Percentiles rank a stretch among this genome's conserved stretches.
Evolutionary conservation across 1,284 basidiomycete genomes (phyloP).

Genomic region (Lignosus rhinocerotis): DNA sequence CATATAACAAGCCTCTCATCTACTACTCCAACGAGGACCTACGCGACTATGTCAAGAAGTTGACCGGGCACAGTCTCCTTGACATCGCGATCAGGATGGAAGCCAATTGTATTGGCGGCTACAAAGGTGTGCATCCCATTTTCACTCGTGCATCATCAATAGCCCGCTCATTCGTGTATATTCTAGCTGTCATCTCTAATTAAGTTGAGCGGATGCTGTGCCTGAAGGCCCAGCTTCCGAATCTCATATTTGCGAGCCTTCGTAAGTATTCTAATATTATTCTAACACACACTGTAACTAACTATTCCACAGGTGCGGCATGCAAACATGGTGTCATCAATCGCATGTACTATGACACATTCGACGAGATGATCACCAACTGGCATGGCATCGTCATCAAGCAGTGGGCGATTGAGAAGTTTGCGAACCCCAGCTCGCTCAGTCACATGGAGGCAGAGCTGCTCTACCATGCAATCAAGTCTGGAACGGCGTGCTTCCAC

Average conservation of each 20-base stretch:
- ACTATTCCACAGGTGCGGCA: conserved; percentile 7
- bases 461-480: conserved; percentile 15
- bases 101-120: conserved; percentile 15
- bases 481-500: conserved; percentile 15
- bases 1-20: conserved; percentile 14
- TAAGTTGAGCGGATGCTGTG: too few species aligned
- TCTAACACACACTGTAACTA: too few species aligned
- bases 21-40: conserved; percentile 10
- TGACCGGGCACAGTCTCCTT: not conserved
- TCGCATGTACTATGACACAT: conserved; percentile 27
- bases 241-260: not conserved
- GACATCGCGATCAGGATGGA: conserved; percentile 15
- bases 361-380: conserved; percentile 27
- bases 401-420: conserved; percentile 28
- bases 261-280: not conserved
- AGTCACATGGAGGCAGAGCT: conserved; percentile 22
- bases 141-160: not conserved
- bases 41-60: conserved; percentile 7
- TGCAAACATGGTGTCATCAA: conserved; percentile 4
- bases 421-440: conserved; percentile 24
- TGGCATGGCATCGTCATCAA: conserved; percentile 24
- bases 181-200: not conserved
- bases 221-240: too few species aligned
- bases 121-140: conserved; percentile 11
- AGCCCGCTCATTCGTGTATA: not conserved